Percentiles rank a stretch among this genome's conserved stretches.
Evolutionary conservation across 2,329 filamentous ascomycete species (phyloP).

Genomic region (Chalaropsis thielavioides): DNA sequence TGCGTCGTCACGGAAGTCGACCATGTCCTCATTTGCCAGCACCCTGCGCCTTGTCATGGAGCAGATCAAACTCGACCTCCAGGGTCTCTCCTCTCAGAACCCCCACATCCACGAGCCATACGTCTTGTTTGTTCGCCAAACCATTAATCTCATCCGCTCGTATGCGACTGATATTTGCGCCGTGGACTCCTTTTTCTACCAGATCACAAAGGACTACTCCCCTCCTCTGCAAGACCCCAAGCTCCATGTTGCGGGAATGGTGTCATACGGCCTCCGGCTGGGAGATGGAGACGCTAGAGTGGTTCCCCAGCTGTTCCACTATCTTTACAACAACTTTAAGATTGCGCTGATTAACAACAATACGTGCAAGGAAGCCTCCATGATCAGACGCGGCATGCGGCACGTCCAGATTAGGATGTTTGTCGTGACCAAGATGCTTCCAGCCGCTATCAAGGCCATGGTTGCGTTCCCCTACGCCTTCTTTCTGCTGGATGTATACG

Average conservation of each 20-base stretch:
- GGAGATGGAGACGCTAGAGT: constrained; percentile 37
- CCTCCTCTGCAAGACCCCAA: constrained; percentile 42
- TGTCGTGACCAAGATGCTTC: constrained; percentile 38
- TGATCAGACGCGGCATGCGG: constrained; percentile 37
- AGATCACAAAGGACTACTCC: constrained; percentile 41
- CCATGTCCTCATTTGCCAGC: constrained; percentile 30
- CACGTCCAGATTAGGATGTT: constrained; percentile 31
- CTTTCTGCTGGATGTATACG: constrained; percentile 38
- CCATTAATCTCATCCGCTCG: constrained; percentile 40
- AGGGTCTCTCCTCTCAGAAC: constrained; percentile 24
- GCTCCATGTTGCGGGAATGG: constrained; percentile 40
- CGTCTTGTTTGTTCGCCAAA: constrained; percentile 36
- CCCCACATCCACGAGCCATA: constrained; percentile 31
- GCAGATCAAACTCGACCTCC: constrained; percentile 38
- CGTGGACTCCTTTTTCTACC: constrained; percentile 42
- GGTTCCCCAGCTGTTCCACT: constrained; percentile 38
- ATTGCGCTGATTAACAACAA: constrained; percentile 36
- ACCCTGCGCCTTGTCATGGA: constrained; percentile 36
- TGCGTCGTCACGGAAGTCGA: constrained; percentile 24
- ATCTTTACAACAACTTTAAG: constrained; percentile 44
- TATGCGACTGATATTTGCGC: constrained; percentile 39
- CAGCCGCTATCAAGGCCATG: constrained; percentile 34
- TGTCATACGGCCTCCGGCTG: constrained; percentile 41
- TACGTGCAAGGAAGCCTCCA: constrained; percentile 32
- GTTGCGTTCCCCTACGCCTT: constrained; percentile 28